These are phyloP conservation scores for Pythium periplocum DNA, from an alignment of 352 stramenopile genomes.

Conservation along the genomic window DNA sequence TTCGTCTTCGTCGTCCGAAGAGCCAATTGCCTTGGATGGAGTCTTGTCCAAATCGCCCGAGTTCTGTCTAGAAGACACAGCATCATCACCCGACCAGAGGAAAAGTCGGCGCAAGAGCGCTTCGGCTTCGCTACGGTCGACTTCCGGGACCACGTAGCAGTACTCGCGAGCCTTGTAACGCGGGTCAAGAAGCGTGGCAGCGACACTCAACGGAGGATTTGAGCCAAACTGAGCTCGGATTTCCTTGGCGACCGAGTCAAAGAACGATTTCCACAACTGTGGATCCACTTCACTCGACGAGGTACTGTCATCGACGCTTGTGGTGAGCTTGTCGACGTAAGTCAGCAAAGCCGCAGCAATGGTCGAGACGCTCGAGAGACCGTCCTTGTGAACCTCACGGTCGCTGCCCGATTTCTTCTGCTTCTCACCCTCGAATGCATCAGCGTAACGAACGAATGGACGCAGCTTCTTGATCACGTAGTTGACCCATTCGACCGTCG, in stretches of 20 bases:
- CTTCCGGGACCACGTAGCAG: conserved; percentile 56
- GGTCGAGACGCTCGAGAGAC: conserved; percentile 73
- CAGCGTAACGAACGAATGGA: conserved; percentile 63
- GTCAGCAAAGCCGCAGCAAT: conserved; percentile 62
- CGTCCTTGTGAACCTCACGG: conserved; percentile 67
- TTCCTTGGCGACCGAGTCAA: conserved; percentile 41
- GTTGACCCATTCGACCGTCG: conserved; percentile 43
- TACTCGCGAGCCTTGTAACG: conserved; percentile 81
- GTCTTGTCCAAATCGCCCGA: conserved; percentile 22
- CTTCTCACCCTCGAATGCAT: conserved; percentile 69
- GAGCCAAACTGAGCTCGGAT: conserved; percentile 48
- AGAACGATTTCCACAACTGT: conserved; percentile 56
- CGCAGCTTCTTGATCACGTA: conserved; percentile 72
- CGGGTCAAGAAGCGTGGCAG: conserved; percentile 69
- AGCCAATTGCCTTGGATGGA: conserved; percentile 3
- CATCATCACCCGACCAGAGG: conserved; percentile 27
- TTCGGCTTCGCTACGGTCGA: conserved; percentile 51
- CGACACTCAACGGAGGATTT: conserved; percentile 53
- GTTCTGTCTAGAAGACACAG: neutral
- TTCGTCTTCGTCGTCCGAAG: conserved; percentile 40
- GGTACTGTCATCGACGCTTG: conserved; percentile 15
- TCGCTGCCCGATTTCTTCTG: conserved; percentile 69
- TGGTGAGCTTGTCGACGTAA: conserved; percentile 62
- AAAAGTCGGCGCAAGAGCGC: conserved; percentile 53
- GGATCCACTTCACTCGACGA: conserved; percentile 31